Base-by-base conservation (phyloP, 352 stramenopile species). In the Aphanomyces astaci region DNA sequence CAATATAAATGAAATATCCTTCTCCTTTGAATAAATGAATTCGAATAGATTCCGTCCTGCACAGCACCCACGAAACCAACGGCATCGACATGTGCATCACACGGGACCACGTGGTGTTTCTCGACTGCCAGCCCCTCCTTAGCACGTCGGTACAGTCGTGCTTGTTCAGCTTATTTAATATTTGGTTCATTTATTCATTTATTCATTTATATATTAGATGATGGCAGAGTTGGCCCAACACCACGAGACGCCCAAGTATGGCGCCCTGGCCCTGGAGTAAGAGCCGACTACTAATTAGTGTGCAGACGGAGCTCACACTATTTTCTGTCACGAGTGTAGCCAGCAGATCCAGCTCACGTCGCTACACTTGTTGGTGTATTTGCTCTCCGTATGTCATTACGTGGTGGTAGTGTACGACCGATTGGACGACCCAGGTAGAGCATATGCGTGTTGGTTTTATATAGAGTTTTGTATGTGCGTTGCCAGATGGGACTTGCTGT, bases 321-420 rank as follows among this genome's bases (percentile, higher is more conserved):
- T n/a, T n/a, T n/a, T n/a, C n/a, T n/a, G n/a, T n/a, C n/a, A n/a
- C n/a, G n/a, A n/a, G n/a, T n/a, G 22, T 68, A 68, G 62, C 51
- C 84, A 91, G 49, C 81, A 90, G 40, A 63, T 84, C 32, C 82
- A 93, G 52, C 68, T 77, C 7, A 71, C 75, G 51, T 88, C 85
- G 15, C 73, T 80, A 46, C 82, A 91, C 67, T 72, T 89, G 22
- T 80, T 83, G 7, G 75, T 84, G 9, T 84, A 90, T 55, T 59
- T 93, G 48, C 75, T 81, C 28, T 83, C 85, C 0, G 78, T 91
- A 19, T 93, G 85, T 64, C 85, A 93, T 72, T 89, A 91, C 45
- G 78, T 93, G 15, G 59, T 93, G 36, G 67, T 91, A 24, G 80
- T 84, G 11, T 80, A 89, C 60, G 78, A 86, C 27, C 67, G 63